These are phyloP conservation scores for Xylaria sp. DNA, from an alignment of 2,329 filamentous ascomycete genomes.

Conservation along the genomic window DNA sequence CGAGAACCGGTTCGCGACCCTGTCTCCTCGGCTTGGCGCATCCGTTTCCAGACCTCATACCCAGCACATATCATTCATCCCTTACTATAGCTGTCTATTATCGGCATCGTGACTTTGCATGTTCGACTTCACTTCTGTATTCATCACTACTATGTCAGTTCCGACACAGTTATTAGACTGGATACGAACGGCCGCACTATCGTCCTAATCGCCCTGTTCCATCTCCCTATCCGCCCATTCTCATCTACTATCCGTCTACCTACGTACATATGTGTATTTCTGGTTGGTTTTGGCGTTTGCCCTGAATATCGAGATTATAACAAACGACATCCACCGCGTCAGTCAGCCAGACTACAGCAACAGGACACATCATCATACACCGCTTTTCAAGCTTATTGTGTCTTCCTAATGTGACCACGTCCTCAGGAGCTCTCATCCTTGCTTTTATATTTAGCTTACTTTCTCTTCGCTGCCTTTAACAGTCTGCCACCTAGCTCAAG, in stretches of 20 bases:
- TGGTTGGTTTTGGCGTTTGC: neutral
- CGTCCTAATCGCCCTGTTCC: neutral
- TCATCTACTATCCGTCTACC: neutral
- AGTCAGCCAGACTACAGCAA: neutral
- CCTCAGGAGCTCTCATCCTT: neutral
- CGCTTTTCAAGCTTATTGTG: conserved; percentile 5
- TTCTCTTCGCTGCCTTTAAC: neutral
- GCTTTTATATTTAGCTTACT: conserved; percentile 2
- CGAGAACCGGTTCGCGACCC: conserved; percentile 31
- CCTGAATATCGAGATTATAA: conserved; percentile 7
- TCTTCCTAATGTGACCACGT: conserved; percentile 2
- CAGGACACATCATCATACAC: conserved; percentile 12
- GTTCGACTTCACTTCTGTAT: neutral
- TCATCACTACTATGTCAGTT: neutral
- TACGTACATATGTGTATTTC: neutral
- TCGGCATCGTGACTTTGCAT: conserved; percentile 2
- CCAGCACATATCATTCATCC: conserved; percentile 19
- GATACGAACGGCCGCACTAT: neutral
- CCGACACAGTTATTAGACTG: conserved; percentile 28
- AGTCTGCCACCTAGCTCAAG: conserved; percentile 6
- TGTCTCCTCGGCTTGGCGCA: conserved; percentile 11
- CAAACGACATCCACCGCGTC: neutral
- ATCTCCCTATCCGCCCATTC: neutral
- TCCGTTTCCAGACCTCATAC: conserved; percentile 16
- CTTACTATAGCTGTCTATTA: conserved; percentile 13